Conservation (phyloP, 306 rosid genomes). For the Crotalaria pallida region DNA sequence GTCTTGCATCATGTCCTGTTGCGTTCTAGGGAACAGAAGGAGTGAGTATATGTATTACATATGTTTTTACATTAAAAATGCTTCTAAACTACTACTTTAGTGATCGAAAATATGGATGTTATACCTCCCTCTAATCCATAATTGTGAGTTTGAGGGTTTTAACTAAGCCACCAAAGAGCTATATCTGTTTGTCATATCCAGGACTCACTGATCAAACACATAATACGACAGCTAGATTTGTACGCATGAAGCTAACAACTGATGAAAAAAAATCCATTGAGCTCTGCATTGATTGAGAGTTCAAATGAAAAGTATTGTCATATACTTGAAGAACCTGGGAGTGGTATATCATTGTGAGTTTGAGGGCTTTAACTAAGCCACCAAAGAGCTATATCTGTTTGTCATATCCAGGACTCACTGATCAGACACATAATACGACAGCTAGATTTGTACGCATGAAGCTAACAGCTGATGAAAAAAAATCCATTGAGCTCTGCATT, state of each 20-base stretch:
- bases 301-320: too few relatives aligned
- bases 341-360: slow-evolving; percentile 5
- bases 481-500: too few relatives aligned
- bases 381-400: background rate
- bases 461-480: too few relatives aligned
- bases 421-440: too few relatives aligned
- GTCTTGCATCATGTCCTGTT: slow-evolving; percentile 58
- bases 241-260: too few relatives aligned
- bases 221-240: too few relatives aligned
- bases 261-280: too few relatives aligned
- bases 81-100: background rate
- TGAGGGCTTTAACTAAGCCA: background rate
- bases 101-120: background rate
- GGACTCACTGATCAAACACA: background rate
- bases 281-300: too few relatives aligned
- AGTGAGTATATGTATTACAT: slow-evolving; percentile 44
- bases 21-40: slow-evolving; percentile 51
- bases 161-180: background rate
- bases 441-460: too few relatives aligned
- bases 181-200: background rate
- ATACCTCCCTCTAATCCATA: background rate
- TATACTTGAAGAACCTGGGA: too few relatives aligned
- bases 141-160: background rate
- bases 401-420: background rate
- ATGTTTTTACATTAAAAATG: background rate